A percentile compares a stretch with the other conserved stretches of the same genome.
phyloP scores from a whole-genome alignment of 495 filamentous ascomycete species.

The Letharia lupina region DNA sequence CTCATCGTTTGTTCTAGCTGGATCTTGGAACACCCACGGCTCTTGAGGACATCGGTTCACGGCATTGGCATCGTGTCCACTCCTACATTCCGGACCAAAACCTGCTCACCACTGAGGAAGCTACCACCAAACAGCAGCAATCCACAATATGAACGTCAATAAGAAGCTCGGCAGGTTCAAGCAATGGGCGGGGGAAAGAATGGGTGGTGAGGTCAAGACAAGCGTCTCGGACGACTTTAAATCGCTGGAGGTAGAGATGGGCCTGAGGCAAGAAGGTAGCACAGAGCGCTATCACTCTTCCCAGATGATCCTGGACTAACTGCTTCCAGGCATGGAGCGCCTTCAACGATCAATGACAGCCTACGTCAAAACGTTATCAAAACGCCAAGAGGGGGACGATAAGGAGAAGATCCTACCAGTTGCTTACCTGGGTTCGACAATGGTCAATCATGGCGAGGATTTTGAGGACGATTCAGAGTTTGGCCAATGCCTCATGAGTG shows the following conservation, averaged over 20 bases:
- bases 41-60: constrained; percentile 4
- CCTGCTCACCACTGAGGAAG: neutral
- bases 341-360: constrained; percentile 80
- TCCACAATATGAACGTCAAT: constrained; percentile 67
- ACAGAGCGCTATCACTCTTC: neutral
- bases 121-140: neutral
- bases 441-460: constrained; percentile 89
- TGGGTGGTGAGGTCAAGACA: constrained; percentile 90
- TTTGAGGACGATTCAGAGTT: constrained; percentile 89
- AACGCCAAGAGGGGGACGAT: constrained; percentile 74
- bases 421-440: constrained; percentile 72
- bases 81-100: constrained; percentile 6
- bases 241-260: constrained; percentile 86
- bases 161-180: constrained; percentile 95
- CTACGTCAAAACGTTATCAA: constrained; percentile 88
- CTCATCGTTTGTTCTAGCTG: constrained; percentile 5
- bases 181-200: constrained; percentile 97
- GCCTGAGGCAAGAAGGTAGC: constrained; percentile 79
- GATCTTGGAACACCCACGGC: neutral
- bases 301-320: constrained; percentile 7
- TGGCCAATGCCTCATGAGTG: constrained; percentile 78
- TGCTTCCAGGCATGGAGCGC: constrained; percentile 69
- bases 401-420: constrained; percentile 78
- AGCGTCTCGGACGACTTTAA: constrained; percentile 89
- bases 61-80: neutral